Conservation (phyloP, 1,139 yeast genomes). For the Nakaseomyces sp. region DNA sequence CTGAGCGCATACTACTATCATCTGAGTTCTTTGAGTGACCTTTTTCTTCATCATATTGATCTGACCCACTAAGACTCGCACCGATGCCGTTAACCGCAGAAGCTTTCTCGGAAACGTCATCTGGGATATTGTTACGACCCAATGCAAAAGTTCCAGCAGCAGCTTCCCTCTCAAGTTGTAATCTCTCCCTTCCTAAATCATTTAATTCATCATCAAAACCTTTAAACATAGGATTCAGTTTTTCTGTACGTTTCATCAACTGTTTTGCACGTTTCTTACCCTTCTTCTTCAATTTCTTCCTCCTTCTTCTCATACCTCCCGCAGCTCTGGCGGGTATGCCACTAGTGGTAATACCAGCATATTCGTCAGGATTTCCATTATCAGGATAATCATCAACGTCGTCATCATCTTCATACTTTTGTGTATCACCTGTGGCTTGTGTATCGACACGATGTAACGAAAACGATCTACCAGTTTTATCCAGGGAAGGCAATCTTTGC, state of each 20-base stretch:
- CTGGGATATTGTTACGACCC: conserved; percentile 11
- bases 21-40: conserved; percentile 6
- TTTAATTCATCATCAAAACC: conserved; percentile 26
- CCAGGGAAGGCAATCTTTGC: conserved; percentile 74
- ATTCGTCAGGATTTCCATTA: conserved; percentile 4
- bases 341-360: conserved; percentile 42
- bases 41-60: conserved; percentile 8
- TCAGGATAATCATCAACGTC: conserved; percentile 6
- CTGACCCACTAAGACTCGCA: conserved; percentile 4
- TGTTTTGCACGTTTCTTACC: conserved; percentile 31
- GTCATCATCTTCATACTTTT: conserved; percentile 9
- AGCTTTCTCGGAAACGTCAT: conserved; percentile 3
- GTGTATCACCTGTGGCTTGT: conserved; percentile 17
- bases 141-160: conserved; percentile 36
- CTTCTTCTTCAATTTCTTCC: conserved; percentile 35
- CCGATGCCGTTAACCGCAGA: neutral
- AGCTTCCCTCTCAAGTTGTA: conserved; percentile 35
- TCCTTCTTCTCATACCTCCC: conserved; percentile 60
- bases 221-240: conserved; percentile 18
- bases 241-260: conserved; percentile 17
- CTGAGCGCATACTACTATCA: conserved; percentile 4
- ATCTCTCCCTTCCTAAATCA: conserved; percentile 30
- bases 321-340: conserved; percentile 69
- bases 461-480: conserved; percentile 61
- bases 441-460: conserved; percentile 79